These are phyloP conservation scores for Russula sp. DNA, from an alignment of 768 basidiomycete genomes.

Conservation along the genomic window DNA sequence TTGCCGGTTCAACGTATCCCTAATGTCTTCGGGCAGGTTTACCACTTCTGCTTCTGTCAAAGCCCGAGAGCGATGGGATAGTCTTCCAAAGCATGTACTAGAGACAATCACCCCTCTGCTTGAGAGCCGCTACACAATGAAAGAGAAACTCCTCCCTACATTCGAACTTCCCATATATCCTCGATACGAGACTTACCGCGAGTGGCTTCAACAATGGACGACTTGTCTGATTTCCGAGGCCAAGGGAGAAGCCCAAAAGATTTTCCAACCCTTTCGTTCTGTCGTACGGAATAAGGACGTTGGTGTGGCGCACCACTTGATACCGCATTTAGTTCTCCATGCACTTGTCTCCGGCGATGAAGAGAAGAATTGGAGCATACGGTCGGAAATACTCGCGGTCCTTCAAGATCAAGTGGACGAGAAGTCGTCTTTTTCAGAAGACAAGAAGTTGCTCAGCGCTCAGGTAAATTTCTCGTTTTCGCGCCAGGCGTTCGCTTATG, in stretches of 20 bases:
- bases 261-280: slow-evolving; percentile 76
- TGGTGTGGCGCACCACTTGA: slow-evolving; percentile 83
- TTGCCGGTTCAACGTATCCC: slow-evolving; percentile 77
- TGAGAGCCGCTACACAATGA: slow-evolving; percentile 51
- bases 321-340: slow-evolving; percentile 89
- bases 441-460: slow-evolving; percentile 88
- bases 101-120: slow-evolving; percentile 85
- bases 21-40: slow-evolving; percentile 50
- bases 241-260: slow-evolving; percentile 49
- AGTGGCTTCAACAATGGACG: slow-evolving; percentile 94
- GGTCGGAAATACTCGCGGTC: slow-evolving; percentile 70
- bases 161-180: slow-evolving; percentile 74
- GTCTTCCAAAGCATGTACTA: slow-evolving; percentile 72
- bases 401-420: slow-evolving; percentile 80
- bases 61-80: slow-evolving; percentile 71
- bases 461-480: slow-evolving; percentile 50
- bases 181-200: slow-evolving; percentile 73
- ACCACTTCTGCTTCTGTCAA: slow-evolving; percentile 49
- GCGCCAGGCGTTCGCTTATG: background rate
- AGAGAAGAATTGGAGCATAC: slow-evolving; percentile 56
- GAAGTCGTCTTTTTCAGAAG: slow-evolving; percentile 50
- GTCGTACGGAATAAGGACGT: slow-evolving; percentile 86
- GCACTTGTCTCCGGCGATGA: slow-evolving; percentile 72
- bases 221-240: slow-evolving; percentile 67
- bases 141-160: slow-evolving; percentile 30